Evolutionary conservation across 805 yeast genomes (phyloP).

Genomic region (Clavispora fructus): DNA sequence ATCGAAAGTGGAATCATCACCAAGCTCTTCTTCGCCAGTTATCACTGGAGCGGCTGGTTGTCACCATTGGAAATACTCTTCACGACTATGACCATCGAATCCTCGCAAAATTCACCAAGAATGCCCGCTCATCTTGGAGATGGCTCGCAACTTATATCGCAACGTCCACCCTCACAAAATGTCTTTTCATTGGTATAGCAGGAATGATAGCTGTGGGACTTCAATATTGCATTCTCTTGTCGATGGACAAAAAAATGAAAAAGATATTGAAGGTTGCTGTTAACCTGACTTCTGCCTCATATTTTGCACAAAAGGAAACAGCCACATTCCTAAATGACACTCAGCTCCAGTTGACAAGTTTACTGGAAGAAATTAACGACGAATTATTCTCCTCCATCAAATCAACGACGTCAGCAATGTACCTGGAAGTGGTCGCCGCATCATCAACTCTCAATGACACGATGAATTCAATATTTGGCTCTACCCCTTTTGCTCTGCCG

Average conservation of each 20-base stretch:
- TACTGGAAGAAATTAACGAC: slow-evolving; percentile 53
- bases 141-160: background rate
- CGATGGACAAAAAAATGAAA: background rate
- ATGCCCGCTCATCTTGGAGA: background rate
- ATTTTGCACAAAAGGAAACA: background rate
- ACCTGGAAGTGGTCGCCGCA: background rate
- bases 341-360: slow-evolving; percentile 24
- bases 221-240: slow-evolving; percentile 2
- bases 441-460: slow-evolving; percentile 49
- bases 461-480: slow-evolving; percentile 56
- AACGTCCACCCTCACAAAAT: background rate
- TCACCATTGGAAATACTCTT: background rate
- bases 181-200: slow-evolving; percentile 5
- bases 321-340: slow-evolving; percentile 2
- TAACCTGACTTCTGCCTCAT: too few relatives aligned
- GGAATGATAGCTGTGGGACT: slow-evolving; percentile 4
- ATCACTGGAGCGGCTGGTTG: background rate
- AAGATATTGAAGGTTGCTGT: too few relatives aligned
- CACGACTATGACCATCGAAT: background rate
- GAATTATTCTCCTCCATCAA: slow-evolving; percentile 64
- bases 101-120: background rate
- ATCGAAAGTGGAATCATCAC: background rate
- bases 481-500: slow-evolving; percentile 61
- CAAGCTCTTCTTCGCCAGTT: background rate
- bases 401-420: slow-evolving; percentile 43